These are phyloP conservation scores for Calonectria leucothoes DNA, from an alignment of 2,329 filamentous ascomycete species.

Conservation along the genomic window DNA sequence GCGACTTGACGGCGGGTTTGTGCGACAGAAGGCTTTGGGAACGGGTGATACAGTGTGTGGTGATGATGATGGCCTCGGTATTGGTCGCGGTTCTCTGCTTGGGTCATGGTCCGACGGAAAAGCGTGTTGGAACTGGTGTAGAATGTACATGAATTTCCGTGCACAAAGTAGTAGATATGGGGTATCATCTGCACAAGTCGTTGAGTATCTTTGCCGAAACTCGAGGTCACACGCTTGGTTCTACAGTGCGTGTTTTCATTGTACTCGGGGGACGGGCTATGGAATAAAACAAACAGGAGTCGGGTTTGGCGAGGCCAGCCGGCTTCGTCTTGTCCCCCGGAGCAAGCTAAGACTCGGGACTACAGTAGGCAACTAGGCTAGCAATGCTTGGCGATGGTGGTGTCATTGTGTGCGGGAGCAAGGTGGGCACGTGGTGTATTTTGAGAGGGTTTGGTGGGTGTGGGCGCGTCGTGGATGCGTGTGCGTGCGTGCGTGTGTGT, in stretches of 20 bases:
- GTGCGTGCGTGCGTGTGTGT: no score
- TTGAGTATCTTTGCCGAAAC: no score
- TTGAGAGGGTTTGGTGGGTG: background rate
- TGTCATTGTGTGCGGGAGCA: background rate
- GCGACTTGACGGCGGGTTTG: constrained; percentile 3
- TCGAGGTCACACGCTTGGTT: no score
- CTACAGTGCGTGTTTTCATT: background rate
- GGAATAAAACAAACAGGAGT: background rate
- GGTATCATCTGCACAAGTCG: no score
- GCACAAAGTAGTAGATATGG: no score
- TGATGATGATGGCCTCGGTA: background rate
- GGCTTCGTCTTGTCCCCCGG: background rate
- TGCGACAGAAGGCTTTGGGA: constrained; percentile 4
- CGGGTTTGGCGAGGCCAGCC: background rate
- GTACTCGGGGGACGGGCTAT: background rate
- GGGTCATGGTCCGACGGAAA: background rate
- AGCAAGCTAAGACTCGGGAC: background rate
- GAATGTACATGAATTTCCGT: no score
- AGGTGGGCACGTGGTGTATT: background rate
- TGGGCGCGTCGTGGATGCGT: no score
- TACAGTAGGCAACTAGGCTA: background rate
- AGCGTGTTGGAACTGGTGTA: no score
- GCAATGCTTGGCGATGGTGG: background rate
- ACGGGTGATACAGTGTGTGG: background rate
- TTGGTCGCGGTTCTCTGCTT: background rate